Percentiles rank a stretch among this genome's conserved stretches.
phyloP scores from a whole-genome alignment of 352 stramenopile genomes.

The Phytophthora macrochlamydospora region DNA sequence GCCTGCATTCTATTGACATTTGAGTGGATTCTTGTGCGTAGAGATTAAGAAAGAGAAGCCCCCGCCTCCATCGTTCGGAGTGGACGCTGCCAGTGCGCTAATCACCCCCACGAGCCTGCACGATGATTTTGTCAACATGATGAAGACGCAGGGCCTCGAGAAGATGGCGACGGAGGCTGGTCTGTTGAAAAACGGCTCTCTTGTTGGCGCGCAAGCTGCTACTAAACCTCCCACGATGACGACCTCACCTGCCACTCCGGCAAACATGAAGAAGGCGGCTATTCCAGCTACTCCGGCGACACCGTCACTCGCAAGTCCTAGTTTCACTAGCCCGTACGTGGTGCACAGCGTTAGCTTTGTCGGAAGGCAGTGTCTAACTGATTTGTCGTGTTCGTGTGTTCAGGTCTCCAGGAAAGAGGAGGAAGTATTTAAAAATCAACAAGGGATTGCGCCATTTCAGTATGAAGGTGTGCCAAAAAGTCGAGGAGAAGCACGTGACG shows the following conservation, averaged over 20 bases:
- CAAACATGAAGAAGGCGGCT: conserved; percentile 19
- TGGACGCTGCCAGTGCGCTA: conserved; percentile 35
- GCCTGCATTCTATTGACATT: too few relatives aligned
- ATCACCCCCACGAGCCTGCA: conserved; percentile 79
- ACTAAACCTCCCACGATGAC: conserved; percentile 14
- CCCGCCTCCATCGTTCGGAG: conserved; percentile 37
- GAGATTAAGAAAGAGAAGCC: conserved; percentile 23
- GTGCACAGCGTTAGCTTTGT: not conserved
- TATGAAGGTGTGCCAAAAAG: conserved; percentile 96
- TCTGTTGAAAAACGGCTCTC: conserved; percentile 72
- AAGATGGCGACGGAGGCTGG: conserved; percentile 84
- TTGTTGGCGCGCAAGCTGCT: conserved; percentile 57
- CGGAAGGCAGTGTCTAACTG: not conserved
- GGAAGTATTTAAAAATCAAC: conserved; percentile 88
- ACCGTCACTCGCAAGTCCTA: conserved; percentile 38
- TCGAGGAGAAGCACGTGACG: conserved; percentile 96
- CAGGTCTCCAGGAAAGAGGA: conserved; percentile 74
- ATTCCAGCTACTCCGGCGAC: not conserved
- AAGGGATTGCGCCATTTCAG: conserved; percentile 95
- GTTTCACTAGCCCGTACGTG: conserved; percentile 67
- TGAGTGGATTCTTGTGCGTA: not conserved
- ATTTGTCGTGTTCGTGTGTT: not conserved
- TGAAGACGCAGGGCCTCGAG: conserved; percentile 83
- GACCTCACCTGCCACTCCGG: conserved; percentile 12
- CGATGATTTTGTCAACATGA: conserved; percentile 88